Conservation (phyloP, 202 grass and related monocot genomes). For the Tripidium arundinaceum region DNA sequence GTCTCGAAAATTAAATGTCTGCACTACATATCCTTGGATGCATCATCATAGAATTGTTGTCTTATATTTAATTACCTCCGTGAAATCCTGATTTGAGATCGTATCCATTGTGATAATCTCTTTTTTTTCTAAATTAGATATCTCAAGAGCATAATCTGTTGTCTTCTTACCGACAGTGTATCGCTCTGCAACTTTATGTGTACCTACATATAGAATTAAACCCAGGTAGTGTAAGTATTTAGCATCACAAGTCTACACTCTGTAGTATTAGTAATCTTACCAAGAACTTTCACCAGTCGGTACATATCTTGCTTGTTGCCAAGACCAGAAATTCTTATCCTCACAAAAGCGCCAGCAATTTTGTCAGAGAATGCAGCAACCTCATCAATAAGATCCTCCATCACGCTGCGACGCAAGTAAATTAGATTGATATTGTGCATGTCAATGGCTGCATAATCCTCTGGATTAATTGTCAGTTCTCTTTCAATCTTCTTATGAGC, state of each 20-base stretch:
- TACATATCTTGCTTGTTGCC: slow-evolving; percentile 98
- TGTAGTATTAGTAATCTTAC: slow-evolving; percentile 43
- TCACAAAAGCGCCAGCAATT: slow-evolving; percentile 85
- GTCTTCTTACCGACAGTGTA: slow-evolving; percentile 93
- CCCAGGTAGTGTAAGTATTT: slow-evolving; percentile 30
- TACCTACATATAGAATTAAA: slow-evolving; percentile 67
- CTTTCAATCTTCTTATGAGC: slow-evolving; percentile 62
- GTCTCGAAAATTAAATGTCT: slow-evolving; percentile 17
- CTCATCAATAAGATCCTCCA: slow-evolving; percentile 90
- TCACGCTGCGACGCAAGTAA: slow-evolving; percentile 76
- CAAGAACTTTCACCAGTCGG: slow-evolving; percentile 90
- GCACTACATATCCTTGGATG: slow-evolving; percentile 1
- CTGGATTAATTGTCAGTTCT: slow-evolving; percentile 46
- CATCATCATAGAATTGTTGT: background rate
- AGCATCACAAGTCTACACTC: background rate
- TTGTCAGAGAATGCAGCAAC: slow-evolving; percentile 63
- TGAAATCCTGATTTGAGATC: slow-evolving; percentile 97
- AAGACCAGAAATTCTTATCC: slow-evolving; percentile 73
- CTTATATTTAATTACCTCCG: slow-evolving; percentile 50
- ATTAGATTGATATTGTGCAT: slow-evolving; percentile 93
- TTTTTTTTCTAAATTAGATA: slow-evolving; percentile 92
- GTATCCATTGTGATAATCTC: slow-evolving; percentile 86
- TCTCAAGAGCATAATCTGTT: slow-evolving; percentile 83
- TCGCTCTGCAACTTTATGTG: slow-evolving; percentile 61
- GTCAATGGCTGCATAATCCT: slow-evolving; percentile 93